These are phyloP conservation scores for Rhynchosporium agropyri DNA, from an alignment of 2,329 filamentous ascomycete species.

Conservation along the genomic window DNA sequence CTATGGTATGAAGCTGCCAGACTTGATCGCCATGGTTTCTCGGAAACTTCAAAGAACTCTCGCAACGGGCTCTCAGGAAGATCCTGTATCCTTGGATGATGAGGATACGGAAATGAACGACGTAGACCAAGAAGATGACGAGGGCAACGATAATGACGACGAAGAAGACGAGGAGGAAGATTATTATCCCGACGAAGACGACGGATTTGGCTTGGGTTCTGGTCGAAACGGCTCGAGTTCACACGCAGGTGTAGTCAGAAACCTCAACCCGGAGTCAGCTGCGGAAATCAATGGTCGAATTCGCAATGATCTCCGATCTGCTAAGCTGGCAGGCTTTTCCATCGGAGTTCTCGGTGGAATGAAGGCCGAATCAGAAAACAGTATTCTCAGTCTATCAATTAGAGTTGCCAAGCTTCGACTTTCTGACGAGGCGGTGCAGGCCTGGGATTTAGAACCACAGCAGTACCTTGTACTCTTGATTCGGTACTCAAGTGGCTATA, in stretches of 20 bases:
- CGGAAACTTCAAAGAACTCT: slow-evolving; percentile 33
- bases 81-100: slow-evolving; percentile 27
- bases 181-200: slow-evolving; percentile 34
- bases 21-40: slow-evolving; percentile 35
- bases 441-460: slow-evolving; percentile 69
- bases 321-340: slow-evolving; percentile 68
- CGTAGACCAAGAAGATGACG: slow-evolving; percentile 30
- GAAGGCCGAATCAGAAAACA: slow-evolving; percentile 45
- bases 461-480: slow-evolving; percentile 78
- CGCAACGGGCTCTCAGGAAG: slow-evolving; percentile 28
- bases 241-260: slow-evolving; percentile 11
- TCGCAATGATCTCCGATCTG: slow-evolving; percentile 60
- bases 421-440: slow-evolving; percentile 72
- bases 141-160: slow-evolving; percentile 27
- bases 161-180: slow-evolving; percentile 31
- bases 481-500: slow-evolving; percentile 64
- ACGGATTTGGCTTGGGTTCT: slow-evolving; percentile 10
- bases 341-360: slow-evolving; percentile 63
- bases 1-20: slow-evolving; percentile 32
- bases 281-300: slow-evolving; percentile 46
- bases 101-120: slow-evolving; percentile 36
- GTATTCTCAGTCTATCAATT: slow-evolving; percentile 67
- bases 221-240: not conserved
- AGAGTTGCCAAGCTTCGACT: slow-evolving; percentile 71
- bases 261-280: slow-evolving; percentile 26